phyloP scores from a whole-genome alignment of 169 alveolate genomes.

The Plasmodium gaboni region DNA sequence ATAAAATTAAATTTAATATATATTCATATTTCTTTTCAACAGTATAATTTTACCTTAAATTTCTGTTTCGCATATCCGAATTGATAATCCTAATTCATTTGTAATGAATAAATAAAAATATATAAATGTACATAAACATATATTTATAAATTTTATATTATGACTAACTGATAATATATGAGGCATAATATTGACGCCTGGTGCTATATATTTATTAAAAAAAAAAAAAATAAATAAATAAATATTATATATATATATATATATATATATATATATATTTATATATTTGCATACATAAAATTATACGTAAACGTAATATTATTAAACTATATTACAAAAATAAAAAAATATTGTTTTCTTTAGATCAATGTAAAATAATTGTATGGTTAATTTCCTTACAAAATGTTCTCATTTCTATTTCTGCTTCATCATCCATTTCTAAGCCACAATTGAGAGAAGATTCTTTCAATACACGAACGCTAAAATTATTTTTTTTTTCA shows the following conservation, averaged over 20 bases:
- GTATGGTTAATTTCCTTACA: slow-evolving; percentile 12
- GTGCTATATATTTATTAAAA: slow-evolving; percentile 24
- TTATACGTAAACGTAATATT: neutral
- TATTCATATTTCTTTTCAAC: too few relatives aligned
- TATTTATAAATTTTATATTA: slow-evolving; percentile 1
- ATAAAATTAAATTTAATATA: too few relatives aligned
- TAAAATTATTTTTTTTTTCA: slow-evolving; percentile 54
- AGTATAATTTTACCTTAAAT: slow-evolving; percentile 41
- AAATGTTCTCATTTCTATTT: slow-evolving; percentile 65
- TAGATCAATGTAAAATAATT: too few relatives aligned
- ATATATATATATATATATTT: neutral
- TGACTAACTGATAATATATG: slow-evolving; percentile 40
- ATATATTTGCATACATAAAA: neutral
- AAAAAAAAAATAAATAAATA: slow-evolving; percentile 8
- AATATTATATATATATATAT: neutral
- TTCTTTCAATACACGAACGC: slow-evolving; percentile 54
- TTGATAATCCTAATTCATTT: slow-evolving; percentile 27
- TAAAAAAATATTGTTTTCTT: neutral
- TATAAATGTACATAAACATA: slow-evolving; percentile 4
- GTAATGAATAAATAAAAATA: slow-evolving; percentile 8
- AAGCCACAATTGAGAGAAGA: slow-evolving; percentile 51
- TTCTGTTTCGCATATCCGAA: slow-evolving; percentile 74
- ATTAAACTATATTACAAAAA: neutral
- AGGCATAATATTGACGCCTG: slow-evolving; percentile 71
- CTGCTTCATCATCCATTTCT: slow-evolving; percentile 48